Conservation (phyloP, 2,329 filamentous ascomycete species). For the Neurospora sp. region DNA sequence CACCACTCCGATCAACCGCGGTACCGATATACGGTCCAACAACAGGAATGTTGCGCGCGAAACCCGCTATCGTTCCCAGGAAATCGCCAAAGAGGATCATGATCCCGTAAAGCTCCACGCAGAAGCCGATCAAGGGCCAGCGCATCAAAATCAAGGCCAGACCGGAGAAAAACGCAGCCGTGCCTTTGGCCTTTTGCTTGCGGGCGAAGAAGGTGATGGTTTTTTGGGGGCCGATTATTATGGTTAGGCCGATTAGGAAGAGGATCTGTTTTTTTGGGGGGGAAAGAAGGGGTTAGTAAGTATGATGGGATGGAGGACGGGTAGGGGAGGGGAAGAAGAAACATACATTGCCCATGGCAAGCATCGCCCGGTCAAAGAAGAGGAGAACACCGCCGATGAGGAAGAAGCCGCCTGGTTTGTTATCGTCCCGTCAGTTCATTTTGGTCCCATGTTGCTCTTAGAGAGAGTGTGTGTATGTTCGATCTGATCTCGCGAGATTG, state of each 20-base stretch:
- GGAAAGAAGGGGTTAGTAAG: conserved; percentile 1
- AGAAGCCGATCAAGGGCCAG: conserved; percentile 87
- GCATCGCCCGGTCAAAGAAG: conserved; percentile 96
- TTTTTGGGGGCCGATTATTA: conserved; percentile 89
- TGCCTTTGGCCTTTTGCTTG: conserved; percentile 85
- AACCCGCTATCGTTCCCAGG: conserved; percentile 81
- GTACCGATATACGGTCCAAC: conserved; percentile 78
- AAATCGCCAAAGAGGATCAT: conserved; percentile 93
- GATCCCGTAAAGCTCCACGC: conserved; percentile 87
- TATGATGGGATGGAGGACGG: neutral
- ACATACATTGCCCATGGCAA: conserved; percentile 92
- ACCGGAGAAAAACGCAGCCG: conserved; percentile 75
- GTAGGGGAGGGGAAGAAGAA: conserved; percentile 1
- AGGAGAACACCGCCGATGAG: conserved; percentile 87
- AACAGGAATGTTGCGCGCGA: conserved; percentile 75
- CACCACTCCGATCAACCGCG: conserved; percentile 59
- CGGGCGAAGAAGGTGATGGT: conserved; percentile 92
- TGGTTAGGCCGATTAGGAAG: conserved; percentile 90
- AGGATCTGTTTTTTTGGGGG: conserved; percentile 57
- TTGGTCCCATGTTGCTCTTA: neutral
- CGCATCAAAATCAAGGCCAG: conserved; percentile 63
- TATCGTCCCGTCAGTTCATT: conserved; percentile 13
- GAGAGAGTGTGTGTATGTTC: neutral
- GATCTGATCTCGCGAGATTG: neutral
- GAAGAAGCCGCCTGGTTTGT: conserved; percentile 75